Conservation (phyloP, 106 monocot species). For the Allium sativum region DNA sequence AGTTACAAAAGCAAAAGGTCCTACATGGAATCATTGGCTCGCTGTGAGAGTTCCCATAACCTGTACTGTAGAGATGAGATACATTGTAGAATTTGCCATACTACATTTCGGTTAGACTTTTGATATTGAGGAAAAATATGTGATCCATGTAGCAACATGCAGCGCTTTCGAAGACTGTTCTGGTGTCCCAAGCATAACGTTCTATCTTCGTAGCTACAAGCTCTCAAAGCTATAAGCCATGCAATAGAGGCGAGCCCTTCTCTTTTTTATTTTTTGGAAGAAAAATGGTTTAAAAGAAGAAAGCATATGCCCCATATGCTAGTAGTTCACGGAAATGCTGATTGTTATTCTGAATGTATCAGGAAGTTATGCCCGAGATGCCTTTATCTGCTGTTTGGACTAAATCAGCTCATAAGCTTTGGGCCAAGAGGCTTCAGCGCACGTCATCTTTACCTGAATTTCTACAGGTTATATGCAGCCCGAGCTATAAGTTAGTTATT, state of each 20-base stretch:
- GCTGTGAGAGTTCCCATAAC: conserved; percentile 78
- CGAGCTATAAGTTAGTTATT: no score
- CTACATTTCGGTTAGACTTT: conserved; percentile 86
- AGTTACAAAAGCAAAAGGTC: conserved; percentile 24
- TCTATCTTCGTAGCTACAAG: conserved; percentile 74
- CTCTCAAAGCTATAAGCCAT: conserved; percentile 88
- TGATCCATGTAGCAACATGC: conserved; percentile 78
- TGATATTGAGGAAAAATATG: conserved; percentile 93
- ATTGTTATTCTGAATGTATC: not conserved
- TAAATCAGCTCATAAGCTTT: conserved; percentile 75
- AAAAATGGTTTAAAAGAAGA: no score
- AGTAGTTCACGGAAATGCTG: no score
- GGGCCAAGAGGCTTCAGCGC: conserved; percentile 82
- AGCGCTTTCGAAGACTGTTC: conserved; percentile 23
- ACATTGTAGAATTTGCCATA: conserved; percentile 80
- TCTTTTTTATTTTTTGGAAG: no score
- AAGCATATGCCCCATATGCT: no score
- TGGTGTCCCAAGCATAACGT: conserved; percentile 45
- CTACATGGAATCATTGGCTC: conserved; percentile 47
- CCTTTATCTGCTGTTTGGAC: conserved; percentile 54
- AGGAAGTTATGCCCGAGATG: conserved; percentile 54
- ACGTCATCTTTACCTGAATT: conserved; percentile 82
- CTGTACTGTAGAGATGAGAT: conserved; percentile 92
- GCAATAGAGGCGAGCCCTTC: conserved; percentile 67
- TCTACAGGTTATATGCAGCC: conserved; percentile 22